Evolutionary conservation across 1,284 basidiomycete species (phyloP).

Genomic region (Phellinidium pouzarii): DNA sequence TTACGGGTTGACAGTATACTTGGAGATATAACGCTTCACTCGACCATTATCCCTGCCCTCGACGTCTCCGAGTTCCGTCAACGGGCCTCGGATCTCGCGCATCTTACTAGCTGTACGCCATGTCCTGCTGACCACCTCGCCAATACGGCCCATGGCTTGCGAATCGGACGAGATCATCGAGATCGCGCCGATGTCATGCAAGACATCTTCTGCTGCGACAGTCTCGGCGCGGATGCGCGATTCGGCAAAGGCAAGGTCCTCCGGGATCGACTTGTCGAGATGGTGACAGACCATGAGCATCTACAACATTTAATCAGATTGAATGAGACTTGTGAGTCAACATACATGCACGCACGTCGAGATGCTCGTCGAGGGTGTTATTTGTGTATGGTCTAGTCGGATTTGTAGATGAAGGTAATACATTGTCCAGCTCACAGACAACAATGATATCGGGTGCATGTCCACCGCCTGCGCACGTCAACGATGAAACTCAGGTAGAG

Average conservation of each 20-base stretch:
- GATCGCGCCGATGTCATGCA: constrained; percentile 93
- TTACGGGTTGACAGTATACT: constrained; percentile 97
- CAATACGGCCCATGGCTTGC: constrained; percentile 97
- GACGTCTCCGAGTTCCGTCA: constrained; percentile 53
- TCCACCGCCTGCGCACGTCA: constrained; percentile 61
- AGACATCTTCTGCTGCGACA: constrained; percentile 94
- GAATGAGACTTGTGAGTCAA: neutral
- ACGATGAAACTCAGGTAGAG: constrained; percentile 3
- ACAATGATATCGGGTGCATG: constrained; percentile 98
- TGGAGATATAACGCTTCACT: constrained; percentile 95
- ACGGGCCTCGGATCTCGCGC: constrained; percentile 72
- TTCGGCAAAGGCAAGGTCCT: constrained; percentile 96
- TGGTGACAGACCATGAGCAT: constrained; percentile 99
- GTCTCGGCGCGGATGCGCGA: constrained; percentile 97
- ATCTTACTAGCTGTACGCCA: constrained; percentile 98
- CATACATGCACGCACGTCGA: constrained; percentile 61
- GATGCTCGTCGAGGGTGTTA: constrained; percentile 96
- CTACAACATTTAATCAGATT: constrained; percentile 33
- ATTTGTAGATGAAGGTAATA: constrained; percentile 96
- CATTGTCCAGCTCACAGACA: constrained; percentile 85
- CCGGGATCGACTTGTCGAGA: constrained; percentile 80
- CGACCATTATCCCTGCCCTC: constrained; percentile 80
- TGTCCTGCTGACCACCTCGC: constrained; percentile 88
- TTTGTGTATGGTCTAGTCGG: constrained; percentile 89
- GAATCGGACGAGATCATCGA: constrained; percentile 95